A percentile compares a stretch with the other conserved stretches of the same genome.
Evolutionary conservation across 768 basidiomycete genomes (phyloP).

Genomic region (Strobilomyces confusus): DNA sequence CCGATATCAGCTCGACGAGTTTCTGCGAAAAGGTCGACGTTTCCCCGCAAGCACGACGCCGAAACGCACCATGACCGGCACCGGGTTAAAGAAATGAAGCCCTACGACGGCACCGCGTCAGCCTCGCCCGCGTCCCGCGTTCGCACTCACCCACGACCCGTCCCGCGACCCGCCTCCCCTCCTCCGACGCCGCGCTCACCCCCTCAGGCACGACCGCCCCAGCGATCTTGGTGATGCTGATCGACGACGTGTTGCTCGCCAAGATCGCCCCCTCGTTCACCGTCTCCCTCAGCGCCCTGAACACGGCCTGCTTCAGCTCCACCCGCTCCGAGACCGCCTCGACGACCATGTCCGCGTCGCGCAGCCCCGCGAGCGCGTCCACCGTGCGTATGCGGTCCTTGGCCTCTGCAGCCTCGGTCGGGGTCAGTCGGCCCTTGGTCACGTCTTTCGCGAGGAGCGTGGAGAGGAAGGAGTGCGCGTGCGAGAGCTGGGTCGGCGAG

Average conservation of each 20-base stretch:
- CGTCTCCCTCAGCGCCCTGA: slow-evolving; percentile 62
- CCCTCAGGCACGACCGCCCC: slow-evolving; percentile 66
- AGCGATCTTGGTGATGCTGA: slow-evolving; percentile 92
- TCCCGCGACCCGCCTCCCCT: slow-evolving; percentile 59
- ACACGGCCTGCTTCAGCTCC: slow-evolving; percentile 73
- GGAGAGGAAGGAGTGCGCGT: slow-evolving; percentile 72
- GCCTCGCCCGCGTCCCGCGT: neutral
- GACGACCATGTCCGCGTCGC: slow-evolving; percentile 87
- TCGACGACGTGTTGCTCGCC: slow-evolving; percentile 91
- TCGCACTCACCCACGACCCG: slow-evolving; percentile 71
- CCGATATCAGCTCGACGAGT: too few species aligned
- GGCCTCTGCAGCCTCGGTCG: slow-evolving; percentile 70
- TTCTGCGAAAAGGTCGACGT: too few species aligned
- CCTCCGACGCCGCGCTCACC: slow-evolving; percentile 52
- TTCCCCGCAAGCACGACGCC: neutral
- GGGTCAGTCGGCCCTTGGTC: slow-evolving; percentile 69
- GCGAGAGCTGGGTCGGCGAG: slow-evolving; percentile 66
- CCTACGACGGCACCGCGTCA: slow-evolving; percentile 38
- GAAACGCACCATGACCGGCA: slow-evolving; percentile 82
- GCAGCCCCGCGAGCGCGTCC: slow-evolving; percentile 53
- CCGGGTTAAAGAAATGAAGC: slow-evolving; percentile 95
- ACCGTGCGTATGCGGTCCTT: slow-evolving; percentile 61
- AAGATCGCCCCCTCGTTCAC: slow-evolving; percentile 74
- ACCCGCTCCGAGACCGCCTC: slow-evolving; percentile 92
- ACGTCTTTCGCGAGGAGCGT: slow-evolving; percentile 88